Conservation (phyloP, 768 basidiomycete genomes). For the Xanthoconium purpureum region DNA sequence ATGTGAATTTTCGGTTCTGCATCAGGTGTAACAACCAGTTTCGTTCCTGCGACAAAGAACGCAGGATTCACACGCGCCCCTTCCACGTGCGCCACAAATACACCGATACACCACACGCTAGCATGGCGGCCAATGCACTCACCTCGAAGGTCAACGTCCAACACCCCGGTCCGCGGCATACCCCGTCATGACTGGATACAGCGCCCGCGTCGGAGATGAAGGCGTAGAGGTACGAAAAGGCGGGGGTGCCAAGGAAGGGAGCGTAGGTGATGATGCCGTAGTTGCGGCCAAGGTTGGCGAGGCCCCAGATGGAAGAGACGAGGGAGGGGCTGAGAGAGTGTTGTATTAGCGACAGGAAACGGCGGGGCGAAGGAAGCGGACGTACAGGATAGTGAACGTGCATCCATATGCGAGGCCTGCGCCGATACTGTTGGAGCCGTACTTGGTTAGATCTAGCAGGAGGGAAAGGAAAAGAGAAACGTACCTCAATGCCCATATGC, state of each 20-base stretch:
- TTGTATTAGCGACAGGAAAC: neutral
- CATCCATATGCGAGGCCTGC: slow-evolving; percentile 69
- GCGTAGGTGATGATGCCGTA: slow-evolving; percentile 74
- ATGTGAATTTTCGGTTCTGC: too few relatives aligned
- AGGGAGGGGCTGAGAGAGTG: slow-evolving; percentile 51
- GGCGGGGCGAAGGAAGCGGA: slow-evolving; percentile 9
- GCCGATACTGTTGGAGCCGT: slow-evolving; percentile 44
- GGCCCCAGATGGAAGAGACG: slow-evolving; percentile 69
- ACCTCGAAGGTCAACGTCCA: slow-evolving; percentile 68
- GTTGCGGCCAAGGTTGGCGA: slow-evolving; percentile 68
- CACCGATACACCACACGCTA: slow-evolving; percentile 44
- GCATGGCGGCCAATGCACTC: slow-evolving; percentile 38
- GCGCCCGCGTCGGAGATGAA: slow-evolving; percentile 51
- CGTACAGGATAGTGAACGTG: slow-evolving; percentile 69
- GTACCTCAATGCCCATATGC: slow-evolving; percentile 72
- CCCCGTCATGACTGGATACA: slow-evolving; percentile 6
- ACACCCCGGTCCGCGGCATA: slow-evolving; percentile 60
- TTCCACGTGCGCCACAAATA: slow-evolving; percentile 66
- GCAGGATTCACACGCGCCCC: slow-evolving; percentile 41
- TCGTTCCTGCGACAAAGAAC: too few relatives aligned
- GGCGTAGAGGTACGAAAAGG: slow-evolving; percentile 80
- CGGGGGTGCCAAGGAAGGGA: slow-evolving; percentile 69
- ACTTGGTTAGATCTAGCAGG: neutral
- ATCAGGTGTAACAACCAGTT: too few relatives aligned
- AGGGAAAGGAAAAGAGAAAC: slow-evolving; percentile 3